Evolutionary conservation across 2,329 filamentous ascomycete species (phyloP).

Genomic region (Fusarium succisae): DNA sequence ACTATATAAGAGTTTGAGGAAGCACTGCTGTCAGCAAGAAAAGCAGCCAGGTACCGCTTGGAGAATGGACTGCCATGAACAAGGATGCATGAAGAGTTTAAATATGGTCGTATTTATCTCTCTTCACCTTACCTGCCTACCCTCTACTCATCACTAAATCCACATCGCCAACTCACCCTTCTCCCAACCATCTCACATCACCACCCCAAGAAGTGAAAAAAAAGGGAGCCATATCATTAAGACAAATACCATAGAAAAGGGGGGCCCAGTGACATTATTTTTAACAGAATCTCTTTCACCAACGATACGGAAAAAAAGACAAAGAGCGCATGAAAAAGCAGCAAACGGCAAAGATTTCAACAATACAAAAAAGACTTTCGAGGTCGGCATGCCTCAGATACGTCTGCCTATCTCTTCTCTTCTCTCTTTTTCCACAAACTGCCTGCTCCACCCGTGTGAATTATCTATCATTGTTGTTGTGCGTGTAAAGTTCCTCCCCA

Average conservation of each 20-base stretch:
- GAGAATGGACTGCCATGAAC: neutral
- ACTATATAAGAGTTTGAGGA: neutral
- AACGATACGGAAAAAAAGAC: neutral
- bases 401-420: constrained; percentile 24
- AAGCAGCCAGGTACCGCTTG: neutral
- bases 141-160: neutral
- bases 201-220: constrained; percentile 10
- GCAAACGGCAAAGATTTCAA: constrained; percentile 7
- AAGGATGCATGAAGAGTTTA: neutral
- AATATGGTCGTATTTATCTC: neutral
- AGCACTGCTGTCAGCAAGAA: neutral
- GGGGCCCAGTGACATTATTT: neutral
- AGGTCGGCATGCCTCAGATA: constrained; percentile 19
- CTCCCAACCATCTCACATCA: neutral
- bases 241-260: constrained; percentile 21
- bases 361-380: constrained; percentile 16
- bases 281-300: constrained; percentile 1
- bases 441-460: neutral
- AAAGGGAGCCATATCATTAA: constrained; percentile 37
- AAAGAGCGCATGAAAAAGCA: neutral
- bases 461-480: neutral
- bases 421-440: neutral
- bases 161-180: neutral
- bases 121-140: neutral
- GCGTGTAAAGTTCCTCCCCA: constrained; percentile 8